phyloP scores from a whole-genome alignment of 805 yeast species.

The Nakazawaea anatomiae region DNA sequence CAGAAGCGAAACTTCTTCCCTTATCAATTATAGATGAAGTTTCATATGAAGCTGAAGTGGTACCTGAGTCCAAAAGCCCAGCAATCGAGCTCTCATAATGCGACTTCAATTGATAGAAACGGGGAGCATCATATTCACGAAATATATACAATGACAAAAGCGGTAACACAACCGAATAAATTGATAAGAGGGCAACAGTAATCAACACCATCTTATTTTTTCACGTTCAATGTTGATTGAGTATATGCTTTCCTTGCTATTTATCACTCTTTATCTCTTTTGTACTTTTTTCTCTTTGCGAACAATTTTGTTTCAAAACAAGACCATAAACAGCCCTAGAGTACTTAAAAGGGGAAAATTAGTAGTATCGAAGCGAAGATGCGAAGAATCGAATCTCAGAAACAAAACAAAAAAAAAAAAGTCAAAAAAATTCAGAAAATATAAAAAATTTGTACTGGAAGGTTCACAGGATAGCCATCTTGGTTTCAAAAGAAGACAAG shows the following conservation, averaged over 20 bases:
- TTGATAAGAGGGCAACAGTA: background rate
- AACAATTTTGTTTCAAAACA: background rate
- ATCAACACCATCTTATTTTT: background rate
- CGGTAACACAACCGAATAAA: slow-evolving; percentile 2
- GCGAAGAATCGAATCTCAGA: too few relatives aligned
- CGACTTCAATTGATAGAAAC: slow-evolving; percentile 5
- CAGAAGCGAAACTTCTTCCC: background rate
- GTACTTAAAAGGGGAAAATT: too few relatives aligned
- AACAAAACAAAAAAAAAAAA: too few relatives aligned
- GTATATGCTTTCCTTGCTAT: background rate
- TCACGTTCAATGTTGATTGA: too few relatives aligned
- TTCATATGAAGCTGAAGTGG: background rate
- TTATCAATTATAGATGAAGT: background rate
- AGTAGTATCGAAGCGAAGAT: too few relatives aligned
- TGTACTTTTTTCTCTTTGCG: background rate
- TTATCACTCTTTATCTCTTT: background rate
- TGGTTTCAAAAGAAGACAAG: background rate
- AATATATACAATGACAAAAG: slow-evolving; percentile 1
- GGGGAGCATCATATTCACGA: slow-evolving; percentile 1
- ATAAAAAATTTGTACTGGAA: background rate
- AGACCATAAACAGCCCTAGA: background rate
- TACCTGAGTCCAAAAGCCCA: background rate
- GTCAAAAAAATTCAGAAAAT: too few relatives aligned
- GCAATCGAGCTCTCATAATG: background rate
- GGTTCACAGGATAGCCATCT: background rate